Percentiles rank a stretch among this genome's conserved stretches.
phyloP scores from a whole-genome alignment of 352 stramenopile genomes.

The Phytopythium litorale region DNA sequence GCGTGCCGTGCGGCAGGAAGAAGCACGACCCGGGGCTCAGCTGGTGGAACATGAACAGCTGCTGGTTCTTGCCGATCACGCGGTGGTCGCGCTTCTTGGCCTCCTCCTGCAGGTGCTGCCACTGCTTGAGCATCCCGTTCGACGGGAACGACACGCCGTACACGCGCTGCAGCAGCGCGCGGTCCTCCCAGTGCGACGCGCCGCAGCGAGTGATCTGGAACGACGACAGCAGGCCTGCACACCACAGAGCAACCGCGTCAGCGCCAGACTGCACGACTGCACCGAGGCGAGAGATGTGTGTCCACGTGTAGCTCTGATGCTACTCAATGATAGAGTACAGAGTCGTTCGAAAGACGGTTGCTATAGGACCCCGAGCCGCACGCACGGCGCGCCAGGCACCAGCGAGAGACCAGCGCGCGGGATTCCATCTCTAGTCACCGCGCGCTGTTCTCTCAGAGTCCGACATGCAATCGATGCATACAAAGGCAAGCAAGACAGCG shows the following conservation, averaged over 20 bases:
- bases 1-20: conserved; percentile 96
- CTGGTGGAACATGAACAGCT: conserved; percentile 95
- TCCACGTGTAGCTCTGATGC: conserved; percentile 75
- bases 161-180: conserved; percentile 94
- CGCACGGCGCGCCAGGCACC: not conserved
- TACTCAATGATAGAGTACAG: conserved; percentile 70
- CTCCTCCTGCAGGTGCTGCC: conserved; percentile 90
- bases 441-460: conserved; percentile 65
- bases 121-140: conserved; percentile 84
- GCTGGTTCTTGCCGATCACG: conserved; percentile 91
- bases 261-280: conserved; percentile 25
- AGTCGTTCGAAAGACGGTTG: conserved; percentile 65
- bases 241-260: conserved; percentile 5
- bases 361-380: conserved; percentile 42
- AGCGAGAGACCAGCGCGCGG: conserved; percentile 13
- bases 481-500: conserved; percentile 23
- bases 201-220: conserved; percentile 95
- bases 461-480: conserved; percentile 10
- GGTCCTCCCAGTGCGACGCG: conserved; percentile 90
- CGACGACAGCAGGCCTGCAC: conserved; percentile 80
- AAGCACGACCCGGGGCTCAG: conserved; percentile 97
- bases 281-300: conserved; percentile 31
- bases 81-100: conserved; percentile 96
- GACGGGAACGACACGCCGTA: conserved; percentile 96
- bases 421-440: conserved; percentile 12